Evolutionary conservation across 2,329 filamentous ascomycete species (phyloP).

Genomic region (Ascochyta koolunga): DNA sequence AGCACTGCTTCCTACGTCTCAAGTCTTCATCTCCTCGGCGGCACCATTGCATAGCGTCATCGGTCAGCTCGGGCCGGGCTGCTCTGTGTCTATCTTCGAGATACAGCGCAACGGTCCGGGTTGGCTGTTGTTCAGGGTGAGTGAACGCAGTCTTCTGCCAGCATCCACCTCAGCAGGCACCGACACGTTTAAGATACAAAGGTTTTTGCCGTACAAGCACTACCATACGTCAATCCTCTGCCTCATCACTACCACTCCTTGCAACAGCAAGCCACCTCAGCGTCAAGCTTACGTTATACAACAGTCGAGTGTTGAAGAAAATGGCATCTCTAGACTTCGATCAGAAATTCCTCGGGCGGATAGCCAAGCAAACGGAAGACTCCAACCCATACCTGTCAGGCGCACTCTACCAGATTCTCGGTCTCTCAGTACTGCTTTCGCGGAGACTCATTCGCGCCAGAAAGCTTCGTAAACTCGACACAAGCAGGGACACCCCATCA

Average conservation of each 20-base stretch:
- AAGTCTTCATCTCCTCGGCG: conserved; percentile 35
- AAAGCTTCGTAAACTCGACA: conserved; percentile 81
- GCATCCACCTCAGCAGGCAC: background rate
- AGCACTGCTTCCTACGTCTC: conserved; percentile 32
- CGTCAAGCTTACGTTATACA: background rate
- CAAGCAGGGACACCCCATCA: conserved; percentile 76
- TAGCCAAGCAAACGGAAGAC: conserved; percentile 78
- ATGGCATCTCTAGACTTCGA: conserved; percentile 99
- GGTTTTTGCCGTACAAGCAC: background rate
- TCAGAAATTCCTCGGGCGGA: conserved; percentile 91
- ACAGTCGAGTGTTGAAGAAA: conserved; percentile 14
- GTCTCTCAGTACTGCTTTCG: conserved; percentile 86
- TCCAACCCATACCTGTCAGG: conserved; percentile 80
- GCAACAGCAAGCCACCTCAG: background rate
- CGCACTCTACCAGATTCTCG: conserved; percentile 89
- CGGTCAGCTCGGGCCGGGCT: conserved; percentile 41
- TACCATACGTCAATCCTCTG: background rate
- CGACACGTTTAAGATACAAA: background rate
- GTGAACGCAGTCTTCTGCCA: background rate
- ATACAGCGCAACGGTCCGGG: conserved; percentile 43
- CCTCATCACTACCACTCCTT: background rate
- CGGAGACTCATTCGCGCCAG: conserved; percentile 82
- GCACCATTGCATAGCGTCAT: conserved; percentile 29
- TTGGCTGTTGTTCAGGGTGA: conserved; percentile 31
- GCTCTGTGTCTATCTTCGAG: conserved; percentile 39